Base-by-base conservation (phyloP, 176 grass and related monocot species). In the Secale cereale region DNA sequence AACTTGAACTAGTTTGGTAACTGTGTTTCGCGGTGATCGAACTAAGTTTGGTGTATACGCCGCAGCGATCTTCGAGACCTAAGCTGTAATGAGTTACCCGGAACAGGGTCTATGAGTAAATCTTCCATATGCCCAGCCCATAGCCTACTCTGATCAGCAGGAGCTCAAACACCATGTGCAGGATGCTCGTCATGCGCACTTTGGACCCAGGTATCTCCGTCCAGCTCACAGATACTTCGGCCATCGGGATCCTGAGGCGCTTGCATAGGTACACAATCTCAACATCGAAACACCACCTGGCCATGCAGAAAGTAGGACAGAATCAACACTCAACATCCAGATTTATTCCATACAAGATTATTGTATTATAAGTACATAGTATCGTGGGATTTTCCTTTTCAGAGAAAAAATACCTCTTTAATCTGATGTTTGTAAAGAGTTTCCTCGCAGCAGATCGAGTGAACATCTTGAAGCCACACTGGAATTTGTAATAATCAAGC, bases 391-490 rank as follows among this genome's bases (percentile, higher is more conserved):
- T 39, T 64, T 3, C 29, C 11, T 67, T 66, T 33, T 23, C 30
- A 37, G 23, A 78, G n/a, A 63, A 57, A 78, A 56, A 63, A 73
- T 61, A 96, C 93, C 93, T 96, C 89, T 99, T 96, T 59, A 96
- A 79, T 91, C 90, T 91, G 66, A 99, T 92, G 88, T 99, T 99
- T 80, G 97, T 95, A 65, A 99, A 99, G 60, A 96, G 87, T 33
- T 95, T 99, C 74, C 86, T 87, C 27, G 93, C 91, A 64, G 97
- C 90, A 83, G 78, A 80, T 83, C 97, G 91, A 84, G 93, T 99
- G 81, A 99, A 96, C 93, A 99, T 99, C 88, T 99, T 99, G 90
- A 96, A 99, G 50, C 97, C 97, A 91, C 97, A 96, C 97, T 95
- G 82, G 31, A 46, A 89, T 88, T 45, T 43, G 27, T 60, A 83